phyloP scores from a whole-genome alignment of 2,329 filamentous ascomycete genomes.

The Geosmithia morbida region DNA sequence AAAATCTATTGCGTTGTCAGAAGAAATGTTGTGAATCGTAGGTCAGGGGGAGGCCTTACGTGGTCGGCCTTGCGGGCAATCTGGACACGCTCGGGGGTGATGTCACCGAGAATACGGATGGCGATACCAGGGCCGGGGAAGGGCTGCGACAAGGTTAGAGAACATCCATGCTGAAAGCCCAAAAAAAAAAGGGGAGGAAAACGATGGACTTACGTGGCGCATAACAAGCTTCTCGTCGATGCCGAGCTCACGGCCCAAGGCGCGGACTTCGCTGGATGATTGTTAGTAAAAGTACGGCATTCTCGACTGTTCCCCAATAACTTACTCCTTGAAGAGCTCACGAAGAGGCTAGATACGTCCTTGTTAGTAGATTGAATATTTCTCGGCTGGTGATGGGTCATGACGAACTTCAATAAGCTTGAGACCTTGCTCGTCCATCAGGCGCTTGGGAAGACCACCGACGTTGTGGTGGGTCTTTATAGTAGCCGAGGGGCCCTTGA shows the following conservation, averaged over 20 bases:
- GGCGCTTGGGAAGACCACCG: slow-evolving; percentile 44
- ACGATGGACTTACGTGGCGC: slow-evolving; percentile 4
- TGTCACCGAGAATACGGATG: slow-evolving; percentile 71
- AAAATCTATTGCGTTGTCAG: slow-evolving; percentile 35
- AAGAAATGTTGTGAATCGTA: not conserved
- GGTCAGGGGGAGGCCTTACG: not conserved
- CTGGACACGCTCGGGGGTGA: slow-evolving; percentile 63
- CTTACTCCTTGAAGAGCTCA: slow-evolving; percentile 1
- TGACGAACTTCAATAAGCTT: not conserved
- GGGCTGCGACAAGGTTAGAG: not conserved
- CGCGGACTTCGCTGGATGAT: slow-evolving; percentile 3
- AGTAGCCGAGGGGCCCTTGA: slow-evolving; percentile 33
- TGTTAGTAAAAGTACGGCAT: not conserved
- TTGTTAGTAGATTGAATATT: not conserved
- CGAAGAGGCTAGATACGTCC: slow-evolving; percentile 1
- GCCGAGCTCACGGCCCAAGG: slow-evolving; percentile 11
- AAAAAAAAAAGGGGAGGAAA: not conserved
- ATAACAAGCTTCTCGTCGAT: slow-evolving; percentile 12
- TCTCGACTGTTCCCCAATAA: slow-evolving; percentile 40
- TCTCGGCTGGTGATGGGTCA: not conserved
- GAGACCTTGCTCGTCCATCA: slow-evolving; percentile 21
- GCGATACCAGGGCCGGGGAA: slow-evolving; percentile 43
- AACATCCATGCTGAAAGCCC: not conserved
- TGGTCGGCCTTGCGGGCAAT: slow-evolving; percentile 66
- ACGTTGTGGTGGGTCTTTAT: slow-evolving; percentile 46